phyloP scores from a whole-genome alignment of 176 grass and related monocot species.

The Hordeum marinum region DNA sequence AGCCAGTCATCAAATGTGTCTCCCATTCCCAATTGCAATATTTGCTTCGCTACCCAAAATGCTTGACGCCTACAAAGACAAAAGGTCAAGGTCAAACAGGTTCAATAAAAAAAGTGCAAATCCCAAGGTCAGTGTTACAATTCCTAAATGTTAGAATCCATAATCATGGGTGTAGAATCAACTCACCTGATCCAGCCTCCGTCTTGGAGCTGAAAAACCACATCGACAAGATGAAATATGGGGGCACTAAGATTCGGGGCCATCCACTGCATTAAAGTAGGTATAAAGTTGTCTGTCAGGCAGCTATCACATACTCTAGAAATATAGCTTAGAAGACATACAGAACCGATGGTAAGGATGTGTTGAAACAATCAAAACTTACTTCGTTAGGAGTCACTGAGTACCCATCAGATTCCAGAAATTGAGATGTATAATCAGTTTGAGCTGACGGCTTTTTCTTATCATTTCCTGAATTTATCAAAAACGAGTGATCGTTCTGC shows the following conservation, averaged over 20 bases:
- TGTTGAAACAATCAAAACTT: conserved; percentile 31
- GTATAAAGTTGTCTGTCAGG: conserved; percentile 4
- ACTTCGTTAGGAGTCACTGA: conserved; percentile 54
- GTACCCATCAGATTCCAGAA: conserved; percentile 49
- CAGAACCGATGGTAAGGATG: conserved; percentile 5
- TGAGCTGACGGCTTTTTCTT: conserved; percentile 35
- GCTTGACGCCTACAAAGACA: conserved; percentile 77
- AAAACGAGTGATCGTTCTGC: conserved; percentile 48
- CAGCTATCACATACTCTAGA: not conserved
- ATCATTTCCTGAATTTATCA: conserved; percentile 47
- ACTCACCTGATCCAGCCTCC: conserved; percentile 95
- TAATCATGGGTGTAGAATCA: conserved; percentile 21
- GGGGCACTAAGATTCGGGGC: conserved; percentile 89
- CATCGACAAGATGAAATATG: conserved; percentile 94
- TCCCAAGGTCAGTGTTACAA: not conserved
- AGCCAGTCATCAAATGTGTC: conserved; percentile 99
- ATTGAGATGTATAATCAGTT: conserved; percentile 48
- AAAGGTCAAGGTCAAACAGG: not conserved
- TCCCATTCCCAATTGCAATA: conserved; percentile 98
- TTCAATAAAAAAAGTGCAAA: not conserved
- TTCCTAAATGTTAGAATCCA: conserved; percentile 15
- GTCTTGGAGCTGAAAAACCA: conserved; percentile 93
- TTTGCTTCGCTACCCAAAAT: conserved; percentile 98
- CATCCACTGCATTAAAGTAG: conserved; percentile 70
- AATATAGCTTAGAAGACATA: not conserved